Percentiles rank a stretch among this genome's conserved stretches.
phyloP scores from a whole-genome alignment of 768 basidiomycete genomes.

The Astraeus odoratus region DNA sequence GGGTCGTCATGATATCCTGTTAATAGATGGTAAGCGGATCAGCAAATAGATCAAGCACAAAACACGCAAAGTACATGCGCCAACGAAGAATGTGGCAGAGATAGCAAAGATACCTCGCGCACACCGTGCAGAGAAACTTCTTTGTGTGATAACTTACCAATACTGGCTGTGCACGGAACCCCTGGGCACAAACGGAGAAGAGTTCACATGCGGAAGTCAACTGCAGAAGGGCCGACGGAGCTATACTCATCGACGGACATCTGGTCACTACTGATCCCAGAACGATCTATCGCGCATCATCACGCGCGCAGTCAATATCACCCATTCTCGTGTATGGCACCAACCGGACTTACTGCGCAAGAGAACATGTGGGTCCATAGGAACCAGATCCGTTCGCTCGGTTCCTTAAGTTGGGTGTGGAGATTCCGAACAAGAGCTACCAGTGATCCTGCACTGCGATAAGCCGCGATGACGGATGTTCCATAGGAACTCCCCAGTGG shows the following conservation, averaged over 20 bases:
- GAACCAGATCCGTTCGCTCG: slow-evolving; percentile 59
- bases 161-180: slow-evolving; percentile 59
- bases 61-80: slow-evolving; percentile 6
- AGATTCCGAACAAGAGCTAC: slow-evolving; percentile 66
- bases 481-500: slow-evolving; percentile 68
- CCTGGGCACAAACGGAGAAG: slow-evolving; percentile 61
- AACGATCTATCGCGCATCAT: slow-evolving; percentile 41
- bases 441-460: slow-evolving; percentile 64
- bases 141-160: slow-evolving; percentile 36
- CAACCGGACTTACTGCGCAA: slow-evolving; percentile 48
- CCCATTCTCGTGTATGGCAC: neutral
- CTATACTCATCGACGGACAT: slow-evolving; percentile 73
- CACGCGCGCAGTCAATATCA: neutral
- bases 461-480: slow-evolving; percentile 67
- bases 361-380: slow-evolving; percentile 46
- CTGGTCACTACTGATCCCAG: slow-evolving; percentile 71
- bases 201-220: slow-evolving; percentile 70
- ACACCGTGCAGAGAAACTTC: neutral
- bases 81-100: neutral
- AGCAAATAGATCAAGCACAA: neutral
- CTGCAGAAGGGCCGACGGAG: slow-evolving; percentile 66
- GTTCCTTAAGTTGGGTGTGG: slow-evolving; percentile 55
- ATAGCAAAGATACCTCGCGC: neutral
- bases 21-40: neutral
- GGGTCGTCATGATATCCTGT: slow-evolving; percentile 56